Conservation (phyloP, 306 rosid genomes). For the Albizia julibrissin region DNA sequence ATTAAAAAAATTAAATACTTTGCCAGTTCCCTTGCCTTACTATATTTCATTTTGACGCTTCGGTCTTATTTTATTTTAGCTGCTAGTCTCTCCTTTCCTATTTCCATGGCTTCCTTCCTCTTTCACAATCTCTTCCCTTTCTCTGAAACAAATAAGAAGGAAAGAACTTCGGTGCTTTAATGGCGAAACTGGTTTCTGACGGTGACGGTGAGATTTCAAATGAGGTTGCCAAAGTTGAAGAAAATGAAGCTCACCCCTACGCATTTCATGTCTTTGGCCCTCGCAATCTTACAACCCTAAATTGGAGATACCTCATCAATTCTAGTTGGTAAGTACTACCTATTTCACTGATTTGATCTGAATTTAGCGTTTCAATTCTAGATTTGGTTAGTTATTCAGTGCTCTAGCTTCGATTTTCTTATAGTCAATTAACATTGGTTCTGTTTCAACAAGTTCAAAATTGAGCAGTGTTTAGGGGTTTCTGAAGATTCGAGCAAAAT, state of each 20-base stretch:
- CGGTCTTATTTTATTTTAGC: too few relatives aligned
- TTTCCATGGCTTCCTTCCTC: too few relatives aligned
- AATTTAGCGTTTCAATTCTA: not conserved
- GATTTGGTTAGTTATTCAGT: not conserved
- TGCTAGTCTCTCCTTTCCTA: too few relatives aligned
- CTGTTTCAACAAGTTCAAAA: not conserved
- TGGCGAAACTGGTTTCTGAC: slow-evolving; percentile 30
- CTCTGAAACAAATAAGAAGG: too few relatives aligned
- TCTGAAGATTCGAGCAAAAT: not conserved
- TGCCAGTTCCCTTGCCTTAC: too few relatives aligned
- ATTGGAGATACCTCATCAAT: slow-evolving; percentile 85
- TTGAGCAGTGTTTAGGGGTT: not conserved
- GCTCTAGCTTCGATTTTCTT: not conserved
- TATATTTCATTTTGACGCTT: too few relatives aligned
- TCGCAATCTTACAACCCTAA: slow-evolving; percentile 70
- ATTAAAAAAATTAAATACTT: too few relatives aligned
- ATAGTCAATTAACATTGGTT: not conserved
- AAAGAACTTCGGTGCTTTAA: slow-evolving; percentile 20
- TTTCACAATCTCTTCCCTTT: too few relatives aligned
- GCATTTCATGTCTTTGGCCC: slow-evolving; percentile 95
- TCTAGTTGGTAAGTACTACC: slow-evolving; percentile 66
- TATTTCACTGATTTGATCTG: not conserved
- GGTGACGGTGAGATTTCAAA: slow-evolving; percentile 20
- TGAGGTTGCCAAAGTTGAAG: slow-evolving; percentile 8
- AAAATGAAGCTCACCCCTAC: slow-evolving; percentile 63